A percentile compares a stretch with the other conserved stretches of the same genome.
These are phyloP conservation scores for Mallotus nudiflorus DNA, from an alignment of 345 rosid species.

Conservation along the genomic window DNA sequence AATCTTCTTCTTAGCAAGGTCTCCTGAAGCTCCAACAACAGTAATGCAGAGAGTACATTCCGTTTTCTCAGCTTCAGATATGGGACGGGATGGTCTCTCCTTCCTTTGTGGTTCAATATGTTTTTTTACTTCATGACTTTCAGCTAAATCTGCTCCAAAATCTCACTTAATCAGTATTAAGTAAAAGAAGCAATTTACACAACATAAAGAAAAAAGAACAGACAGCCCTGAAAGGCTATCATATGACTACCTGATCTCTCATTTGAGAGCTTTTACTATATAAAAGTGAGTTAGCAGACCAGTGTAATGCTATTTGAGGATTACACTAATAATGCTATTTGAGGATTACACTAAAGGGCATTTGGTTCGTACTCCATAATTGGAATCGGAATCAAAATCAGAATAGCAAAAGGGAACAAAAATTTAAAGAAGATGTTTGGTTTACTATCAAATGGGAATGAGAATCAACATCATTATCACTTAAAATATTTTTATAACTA, in stretches of 20 bases:
- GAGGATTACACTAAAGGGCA: too few relatives aligned
- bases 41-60: conserved; percentile 72
- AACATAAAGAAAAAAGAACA: not conserved
- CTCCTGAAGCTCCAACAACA: conserved; percentile 94
- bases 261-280: not conserved
- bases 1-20: conserved; percentile 89
- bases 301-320: too few relatives aligned
- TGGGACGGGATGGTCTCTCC: conserved; percentile 21
- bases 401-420: too few relatives aligned
- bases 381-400: too few relatives aligned
- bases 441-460: too few relatives aligned
- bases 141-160: conserved; percentile 40
- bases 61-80: conserved; percentile 29
- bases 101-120: conserved; percentile 16
- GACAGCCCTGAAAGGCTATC: not conserved
- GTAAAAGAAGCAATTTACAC: too few relatives aligned
- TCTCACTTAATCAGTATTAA: conserved; percentile 11
- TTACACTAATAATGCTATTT: too few relatives aligned
- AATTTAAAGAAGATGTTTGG: too few relatives aligned
- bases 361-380: too few relatives aligned
- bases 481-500: too few relatives aligned
- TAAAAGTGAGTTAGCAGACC: too few relatives aligned
- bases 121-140: conserved; percentile 40
- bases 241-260: not conserved
- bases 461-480: too few relatives aligned